A percentile compares a stretch with the other conserved stretches of the same genome.
These are phyloP conservation scores for Talaromyces nanjingensis DNA, from an alignment of 495 filamentous ascomycete species.

Conservation along the genomic window DNA sequence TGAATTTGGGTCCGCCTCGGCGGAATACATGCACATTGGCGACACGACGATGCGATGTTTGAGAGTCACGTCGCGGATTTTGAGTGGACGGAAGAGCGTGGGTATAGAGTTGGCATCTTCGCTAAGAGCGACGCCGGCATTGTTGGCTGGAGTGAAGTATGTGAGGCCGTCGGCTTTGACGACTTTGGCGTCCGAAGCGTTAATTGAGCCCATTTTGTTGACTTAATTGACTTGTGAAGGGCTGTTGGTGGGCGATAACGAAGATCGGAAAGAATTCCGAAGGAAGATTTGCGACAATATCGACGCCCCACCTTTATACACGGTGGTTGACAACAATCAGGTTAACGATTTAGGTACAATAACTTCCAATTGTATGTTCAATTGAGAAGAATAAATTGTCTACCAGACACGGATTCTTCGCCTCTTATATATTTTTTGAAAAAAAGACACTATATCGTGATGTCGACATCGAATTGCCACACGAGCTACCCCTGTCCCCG, in stretches of 20 bases:
- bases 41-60: constrained; percentile 63
- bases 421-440: not conserved
- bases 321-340: not conserved
- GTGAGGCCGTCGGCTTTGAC: constrained; percentile 22
- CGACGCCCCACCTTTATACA: not conserved
- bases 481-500: no score
- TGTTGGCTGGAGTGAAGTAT: constrained; percentile 55
- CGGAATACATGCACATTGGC: constrained; percentile 60
- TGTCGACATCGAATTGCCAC: not conserved
- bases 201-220: not conserved
- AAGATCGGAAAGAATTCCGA: not conserved
- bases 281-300: not conserved
- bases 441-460: not conserved
- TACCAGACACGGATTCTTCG: not conserved
- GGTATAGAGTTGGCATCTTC: constrained; percentile 39
- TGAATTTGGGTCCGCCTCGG: constrained; percentile 33
- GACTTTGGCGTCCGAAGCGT: not conserved
- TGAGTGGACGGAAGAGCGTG: constrained; percentile 58
- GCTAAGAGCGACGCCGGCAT: constrained; percentile 44
- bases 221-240: not conserved
- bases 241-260: not conserved
- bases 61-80: constrained; percentile 57
- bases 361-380: not conserved
- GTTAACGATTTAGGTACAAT: no score
- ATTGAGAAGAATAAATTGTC: not conserved